A percentile compares a stretch with the other conserved stretches of the same genome.
These are phyloP conservation scores for Bipolaris cookei DNA, from an alignment of 2,329 filamentous ascomycete genomes.

Conservation along the genomic window DNA sequence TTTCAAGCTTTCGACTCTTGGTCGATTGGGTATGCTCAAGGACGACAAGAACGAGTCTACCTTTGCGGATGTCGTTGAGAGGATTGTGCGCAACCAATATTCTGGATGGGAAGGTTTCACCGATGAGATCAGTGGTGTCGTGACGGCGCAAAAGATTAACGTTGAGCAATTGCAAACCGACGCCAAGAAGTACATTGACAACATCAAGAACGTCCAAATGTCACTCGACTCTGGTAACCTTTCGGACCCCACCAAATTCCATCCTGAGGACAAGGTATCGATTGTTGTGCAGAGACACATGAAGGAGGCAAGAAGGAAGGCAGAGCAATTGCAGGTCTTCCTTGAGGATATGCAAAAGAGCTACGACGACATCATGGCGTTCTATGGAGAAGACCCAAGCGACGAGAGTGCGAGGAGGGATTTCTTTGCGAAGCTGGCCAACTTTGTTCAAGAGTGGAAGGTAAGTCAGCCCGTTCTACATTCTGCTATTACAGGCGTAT, in stretches of 20 bases:
- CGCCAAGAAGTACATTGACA: conserved; percentile 90
- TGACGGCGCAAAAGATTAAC: conserved; percentile 86
- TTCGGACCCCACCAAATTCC: conserved; percentile 96
- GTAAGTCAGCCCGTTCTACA: conserved; percentile 49
- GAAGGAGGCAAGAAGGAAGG: conserved; percentile 96
- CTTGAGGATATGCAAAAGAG: conserved; percentile 89
- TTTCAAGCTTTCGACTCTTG: conserved; percentile 96
- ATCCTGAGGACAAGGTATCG: conserved; percentile 92
- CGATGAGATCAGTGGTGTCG: conserved; percentile 81
- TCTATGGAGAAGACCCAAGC: conserved; percentile 90
- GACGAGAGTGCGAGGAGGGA: conserved; percentile 94
- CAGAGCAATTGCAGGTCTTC: conserved; percentile 93
- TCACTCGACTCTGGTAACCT: conserved; percentile 92
- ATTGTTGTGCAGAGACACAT: conserved; percentile 90
- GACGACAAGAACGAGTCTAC: conserved; percentile 98
- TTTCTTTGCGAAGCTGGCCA: conserved; percentile 92
- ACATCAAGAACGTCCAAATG: conserved; percentile 90
- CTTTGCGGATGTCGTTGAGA: conserved; percentile 92
- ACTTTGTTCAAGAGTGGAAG: conserved; percentile 93
- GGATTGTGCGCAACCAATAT: conserved; percentile 95
- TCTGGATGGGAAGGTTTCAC: conserved; percentile 91
- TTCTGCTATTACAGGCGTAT: neutral
- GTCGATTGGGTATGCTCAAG: conserved; percentile 94
- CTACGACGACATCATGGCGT: conserved; percentile 94
- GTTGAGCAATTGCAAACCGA: conserved; percentile 89